Base-by-base conservation (phyloP, 345 rosid species). In the Firmiana major region DNA sequence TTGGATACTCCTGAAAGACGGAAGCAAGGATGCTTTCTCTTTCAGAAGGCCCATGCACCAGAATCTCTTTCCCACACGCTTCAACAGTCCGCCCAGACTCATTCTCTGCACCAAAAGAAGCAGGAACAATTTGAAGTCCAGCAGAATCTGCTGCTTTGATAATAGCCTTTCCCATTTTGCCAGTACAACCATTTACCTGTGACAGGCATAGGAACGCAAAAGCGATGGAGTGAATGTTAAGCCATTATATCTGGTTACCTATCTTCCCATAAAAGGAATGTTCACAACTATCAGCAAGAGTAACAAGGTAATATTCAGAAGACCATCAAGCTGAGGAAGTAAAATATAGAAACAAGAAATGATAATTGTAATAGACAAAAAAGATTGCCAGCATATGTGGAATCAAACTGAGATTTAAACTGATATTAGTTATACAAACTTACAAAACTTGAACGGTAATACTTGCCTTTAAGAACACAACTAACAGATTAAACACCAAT, bases 81-180 rank as follows among this genome's bases (percentile, higher is more conserved):
- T 91, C 90, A 60, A 93, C 84, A 3, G 78, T 86, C 64, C 84
- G 77, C 17, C 92, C 97, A 79, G 89, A 83, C 80, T 92, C 97
- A 74, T 87, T 81, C 10, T 78, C 87, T 13, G 91, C 82, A 70
- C 98, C 98, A 85, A 96, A 88, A 55, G 97, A 91, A 10, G 83
- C 78, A 2, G 98, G 97, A 86, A 96, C 80, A 21, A 96, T 67
- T 75, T 88, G 80, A 57, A 96, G 91, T 48, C 99, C 97, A 3
- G 94, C 98, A 80, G 93, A 83, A 31, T 90, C 94, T 12, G 97
- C 98, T 10, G 95, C 98, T 85, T 85, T 85, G 76, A 93, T 89
- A 42, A 96, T 92, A 79, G 97, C 92, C 79, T 92, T 89, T 54
- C 99, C 97, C 98, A 96, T 93, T 75, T 90, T 90, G 1, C 97